Evolutionary conservation across 805 yeast genomes (phyloP), one percentile per base, ranked within the genome.

Genomic region (Candida pini): DNA sequence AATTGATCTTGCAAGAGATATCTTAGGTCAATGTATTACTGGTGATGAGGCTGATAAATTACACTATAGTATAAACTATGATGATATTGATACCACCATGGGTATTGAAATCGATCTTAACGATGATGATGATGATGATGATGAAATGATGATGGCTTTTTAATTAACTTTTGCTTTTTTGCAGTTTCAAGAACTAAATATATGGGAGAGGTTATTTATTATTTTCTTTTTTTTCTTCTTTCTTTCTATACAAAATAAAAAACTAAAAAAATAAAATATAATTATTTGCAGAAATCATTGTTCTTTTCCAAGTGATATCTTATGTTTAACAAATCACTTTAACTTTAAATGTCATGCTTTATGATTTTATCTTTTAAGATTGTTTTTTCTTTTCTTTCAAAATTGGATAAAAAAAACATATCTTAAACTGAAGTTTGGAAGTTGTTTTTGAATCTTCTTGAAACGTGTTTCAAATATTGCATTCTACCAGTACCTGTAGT

Each of bases 401-500:
- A 13, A 13, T 13, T 25, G 12, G 19, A 22, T 12, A 7, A 22
- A 5, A 13, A 22, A 12, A 13, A 18, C 17, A 19, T 18, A 23
- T 36, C 39, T 48, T 48, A 51, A 38, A 41, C 54, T 45, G 54
- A 56, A 61, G 95, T 67, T 73, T 86, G 96, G 96, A 92, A 92
- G 69, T 88, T 95, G 81, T 90, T 90, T 85, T 89, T 86, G 85
- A 90, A 90, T 78, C 88, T 86, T 81, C 97, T 89, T 58, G 92
- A 73, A 60, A 92, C 95, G 73, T 80, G 81, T 80, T 90, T 92
- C 73, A 92, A 81, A 88, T 90, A 78, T 70, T 89, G 77, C 94
- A 87, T 86, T 78, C 98, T 94, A 75, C 98, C 98, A 69, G 97
- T 81, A 79, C 98, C 98, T 59, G 97, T 89, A 58, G 98, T 92